Evolutionary conservation across 768 basidiomycete species (phyloP).

Genomic region (Suillus americanus): DNA sequence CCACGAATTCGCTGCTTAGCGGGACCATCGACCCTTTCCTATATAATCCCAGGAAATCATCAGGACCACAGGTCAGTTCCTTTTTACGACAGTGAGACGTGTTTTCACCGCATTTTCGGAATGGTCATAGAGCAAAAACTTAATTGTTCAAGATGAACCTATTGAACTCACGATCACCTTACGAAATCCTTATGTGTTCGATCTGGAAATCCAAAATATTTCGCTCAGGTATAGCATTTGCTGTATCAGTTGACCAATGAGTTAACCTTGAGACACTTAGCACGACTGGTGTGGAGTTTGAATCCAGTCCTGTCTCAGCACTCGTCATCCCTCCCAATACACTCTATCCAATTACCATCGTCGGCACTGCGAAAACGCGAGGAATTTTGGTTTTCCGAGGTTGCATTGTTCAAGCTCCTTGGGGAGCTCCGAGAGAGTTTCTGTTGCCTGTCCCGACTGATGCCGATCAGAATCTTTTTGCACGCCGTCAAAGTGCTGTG

Average conservation of each 20-base stretch:
- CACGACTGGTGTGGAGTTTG: constrained; percentile 77
- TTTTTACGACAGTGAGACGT: constrained; percentile 3
- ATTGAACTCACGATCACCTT: constrained; percentile 82
- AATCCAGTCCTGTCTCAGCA: constrained; percentile 55
- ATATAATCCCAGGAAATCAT: constrained; percentile 81
- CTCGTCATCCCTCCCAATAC: constrained; percentile 73
- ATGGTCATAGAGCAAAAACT: constrained; percentile 46
- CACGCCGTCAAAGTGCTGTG: constrained; percentile 56
- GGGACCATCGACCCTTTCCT: constrained; percentile 80
- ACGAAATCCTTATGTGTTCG: constrained; percentile 92
- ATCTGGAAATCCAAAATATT: constrained; percentile 82
- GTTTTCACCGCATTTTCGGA: neutral
- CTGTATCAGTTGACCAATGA: neutral
- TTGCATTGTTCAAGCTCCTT: constrained; percentile 73
- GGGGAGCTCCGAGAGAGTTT: constrained; percentile 70
- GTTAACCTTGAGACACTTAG: constrained; percentile 37
- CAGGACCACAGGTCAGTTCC: constrained; percentile 53
- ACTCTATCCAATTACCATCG: constrained; percentile 68
- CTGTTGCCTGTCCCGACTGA: constrained; percentile 71
- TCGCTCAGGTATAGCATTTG: constrained; percentile 63
- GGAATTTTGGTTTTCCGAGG: constrained; percentile 77
- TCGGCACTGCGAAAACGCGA: constrained; percentile 60
- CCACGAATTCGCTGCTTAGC: constrained; percentile 48
- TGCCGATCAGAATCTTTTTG: constrained; percentile 64
- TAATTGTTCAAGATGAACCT: constrained; percentile 80